A percentile compares a stretch with the other conserved stretches of the same genome.
These are phyloP conservation scores for Linderniella brevidens DNA, from an alignment of 257 asterid species.

Conservation along the genomic window DNA sequence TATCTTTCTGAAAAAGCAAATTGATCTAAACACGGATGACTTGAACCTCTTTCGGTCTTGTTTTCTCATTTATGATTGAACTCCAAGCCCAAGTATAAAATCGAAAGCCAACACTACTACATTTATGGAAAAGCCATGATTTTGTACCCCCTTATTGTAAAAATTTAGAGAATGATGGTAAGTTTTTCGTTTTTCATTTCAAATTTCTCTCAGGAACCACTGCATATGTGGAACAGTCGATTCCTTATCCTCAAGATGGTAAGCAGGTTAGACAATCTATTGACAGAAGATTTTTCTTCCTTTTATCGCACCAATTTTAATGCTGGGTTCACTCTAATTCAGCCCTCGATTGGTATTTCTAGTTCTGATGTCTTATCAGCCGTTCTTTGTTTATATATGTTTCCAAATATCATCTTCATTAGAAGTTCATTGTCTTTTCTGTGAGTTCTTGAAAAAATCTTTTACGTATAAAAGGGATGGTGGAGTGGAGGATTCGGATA, in stretches of 20 bases:
- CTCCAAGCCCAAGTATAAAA: too few species aligned
- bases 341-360: too few species aligned
- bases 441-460: background rate
- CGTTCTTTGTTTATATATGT: background rate
- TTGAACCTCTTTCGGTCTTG: too few species aligned
- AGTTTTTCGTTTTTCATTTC: constrained; percentile 2
- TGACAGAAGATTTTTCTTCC: constrained; percentile 2
- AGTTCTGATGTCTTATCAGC: too few species aligned
- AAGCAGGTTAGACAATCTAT: constrained; percentile 45
- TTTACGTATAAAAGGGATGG: constrained; percentile 41
- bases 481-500: constrained; percentile 75
- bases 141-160: too few species aligned
- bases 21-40: too few species aligned
- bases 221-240: constrained; percentile 60
- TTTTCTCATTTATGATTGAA: too few species aligned
- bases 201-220: constrained; percentile 38
- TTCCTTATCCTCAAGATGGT: constrained; percentile 64
- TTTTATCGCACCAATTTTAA: background rate
- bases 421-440: background rate
- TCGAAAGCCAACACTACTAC: too few species aligned
- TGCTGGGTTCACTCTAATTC: too few species aligned
- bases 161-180: background rate
- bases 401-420: background rate
- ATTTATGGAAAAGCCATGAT: too few species aligned
- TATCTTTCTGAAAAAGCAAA: too few species aligned